A percentile compares a stretch with the other conserved stretches of the same genome.
Conservation (phyloP, 2,329 filamentous ascomycete genomes). For the Penicillium sp. region DNA sequence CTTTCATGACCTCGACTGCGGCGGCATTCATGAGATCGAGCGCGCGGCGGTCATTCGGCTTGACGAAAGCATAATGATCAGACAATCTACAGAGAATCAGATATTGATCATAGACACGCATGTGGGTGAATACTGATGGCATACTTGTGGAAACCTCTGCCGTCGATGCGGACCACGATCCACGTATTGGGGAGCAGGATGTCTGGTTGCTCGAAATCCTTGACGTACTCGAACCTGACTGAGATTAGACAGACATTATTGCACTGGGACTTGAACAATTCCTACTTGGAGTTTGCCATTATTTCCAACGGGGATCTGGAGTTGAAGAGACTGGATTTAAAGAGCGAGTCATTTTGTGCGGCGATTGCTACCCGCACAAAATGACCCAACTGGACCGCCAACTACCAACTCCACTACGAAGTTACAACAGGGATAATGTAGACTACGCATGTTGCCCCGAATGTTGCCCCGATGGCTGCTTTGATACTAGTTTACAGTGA, state of each 20-base stretch:
- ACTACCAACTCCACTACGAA: background rate
- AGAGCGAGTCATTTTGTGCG: slow-evolving; percentile 19
- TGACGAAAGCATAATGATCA: slow-evolving; percentile 75
- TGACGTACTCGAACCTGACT: slow-evolving; percentile 85
- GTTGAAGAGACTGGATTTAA: slow-evolving; percentile 8
- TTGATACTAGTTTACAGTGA: background rate
- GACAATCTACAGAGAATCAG: slow-evolving; percentile 59
- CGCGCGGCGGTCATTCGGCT: slow-evolving; percentile 85
- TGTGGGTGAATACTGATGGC: slow-evolving; percentile 11
- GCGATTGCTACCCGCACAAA: slow-evolving; percentile 15
- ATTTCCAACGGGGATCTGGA: background rate
- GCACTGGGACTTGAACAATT: background rate
- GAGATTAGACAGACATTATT: slow-evolving; percentile 5
- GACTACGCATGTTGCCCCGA: no score
- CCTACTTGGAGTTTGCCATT: slow-evolving; percentile 42
- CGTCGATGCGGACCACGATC: slow-evolving; percentile 92
- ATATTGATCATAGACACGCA: background rate
- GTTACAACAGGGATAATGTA: no score
- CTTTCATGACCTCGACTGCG: slow-evolving; percentile 75
- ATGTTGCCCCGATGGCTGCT: no score
- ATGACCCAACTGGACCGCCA: slow-evolving; percentile 1
- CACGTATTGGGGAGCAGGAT: slow-evolving; percentile 82
- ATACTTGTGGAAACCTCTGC: slow-evolving; percentile 90
- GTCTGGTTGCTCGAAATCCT: slow-evolving; percentile 79
- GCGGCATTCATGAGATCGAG: slow-evolving; percentile 92